Evolutionary conservation across 2,329 filamentous ascomycete genomes (phyloP), one percentile per base, ranked within the genome.

Genomic region (Alternaria ventricosa): DNA sequence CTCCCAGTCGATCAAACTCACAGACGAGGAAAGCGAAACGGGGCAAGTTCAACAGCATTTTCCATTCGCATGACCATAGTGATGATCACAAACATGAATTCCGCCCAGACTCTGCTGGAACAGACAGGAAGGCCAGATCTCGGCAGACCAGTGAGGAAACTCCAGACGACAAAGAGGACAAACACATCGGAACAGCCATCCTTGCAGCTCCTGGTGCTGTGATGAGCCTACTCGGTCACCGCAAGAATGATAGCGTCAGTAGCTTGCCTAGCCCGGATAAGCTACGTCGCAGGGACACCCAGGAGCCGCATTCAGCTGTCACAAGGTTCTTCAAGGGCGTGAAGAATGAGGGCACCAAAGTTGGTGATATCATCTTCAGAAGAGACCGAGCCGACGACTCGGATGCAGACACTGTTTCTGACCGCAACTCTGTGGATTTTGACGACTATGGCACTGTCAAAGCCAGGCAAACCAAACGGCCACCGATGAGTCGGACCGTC

Each of bases 261-360:
- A 80, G 76, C 57, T 63, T 80, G 22, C 63, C 67, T 10, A 76
- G 75, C 22, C 74, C 73, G 7, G 74, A 77, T 18, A 73, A 72
- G 28, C 58, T 67, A 43, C 63, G 65, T 58, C 65, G 74, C 45
- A 78, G 69, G 51, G 77, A 81, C 3, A 66, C 82, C 82, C 49
- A 83, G 84, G 81, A 84, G 43, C 76, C 79, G 6, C 72, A 76
- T 43, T 88, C 87, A 10, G 88, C 87, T 36, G 84, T 93, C 9
- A 88, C 90, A 45, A 89, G 90, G 7, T 90, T 97, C 51, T 91
- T 97, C 80, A 95, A 93, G 80, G 90, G 89, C 28, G 87, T 96
- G 3, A 86, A 87, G n/a, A 85, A 84, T 64, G 89, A 90, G 71
- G 85, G 89, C 8, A 86, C 87, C 0, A 87, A 86, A 71, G 84